phyloP scores from a whole-genome alignment of 2,329 filamentous ascomycete species.

The Colletotrichum karsti region DNA sequence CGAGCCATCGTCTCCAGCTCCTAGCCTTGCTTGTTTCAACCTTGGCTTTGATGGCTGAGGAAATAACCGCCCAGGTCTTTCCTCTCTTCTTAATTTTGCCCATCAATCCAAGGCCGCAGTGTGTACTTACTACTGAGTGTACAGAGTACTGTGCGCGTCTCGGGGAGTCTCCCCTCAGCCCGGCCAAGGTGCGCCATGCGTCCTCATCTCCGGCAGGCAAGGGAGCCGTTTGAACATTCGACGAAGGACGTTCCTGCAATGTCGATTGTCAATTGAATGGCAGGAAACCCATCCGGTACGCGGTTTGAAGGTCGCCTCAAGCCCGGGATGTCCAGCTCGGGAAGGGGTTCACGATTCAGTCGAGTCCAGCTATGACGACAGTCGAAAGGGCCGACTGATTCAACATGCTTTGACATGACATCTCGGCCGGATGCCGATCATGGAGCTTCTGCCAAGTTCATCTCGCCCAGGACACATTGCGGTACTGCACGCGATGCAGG shows the following conservation, averaged over 20 bases:
- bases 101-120: background rate
- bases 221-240: constrained; percentile 1
- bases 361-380: constrained; percentile 16
- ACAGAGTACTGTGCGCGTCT: background rate
- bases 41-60: background rate
- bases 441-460: constrained; percentile 25
- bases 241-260: constrained; percentile 20
- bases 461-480: constrained; percentile 5
- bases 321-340: constrained; percentile 18
- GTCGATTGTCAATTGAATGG: background rate
- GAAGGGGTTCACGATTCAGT: constrained; percentile 22
- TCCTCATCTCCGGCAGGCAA: constrained; percentile 27
- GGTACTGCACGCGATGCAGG: constrained; percentile 1
- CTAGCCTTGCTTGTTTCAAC: constrained; percentile 28
- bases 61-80: background rate
- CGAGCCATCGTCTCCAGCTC: constrained; percentile 8
- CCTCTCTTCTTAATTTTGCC: too few species aligned
- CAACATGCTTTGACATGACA: constrained; percentile 14
- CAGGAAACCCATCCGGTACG: background rate
- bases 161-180: background rate
- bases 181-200: constrained; percentile 19
- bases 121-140: too few species aligned
- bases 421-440: constrained; percentile 28
- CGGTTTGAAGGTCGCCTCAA: constrained; percentile 26
- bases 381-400: constrained; percentile 17